Conservation (phyloP, 768 basidiomycete genomes). For the Favolaschia claudopus region DNA sequence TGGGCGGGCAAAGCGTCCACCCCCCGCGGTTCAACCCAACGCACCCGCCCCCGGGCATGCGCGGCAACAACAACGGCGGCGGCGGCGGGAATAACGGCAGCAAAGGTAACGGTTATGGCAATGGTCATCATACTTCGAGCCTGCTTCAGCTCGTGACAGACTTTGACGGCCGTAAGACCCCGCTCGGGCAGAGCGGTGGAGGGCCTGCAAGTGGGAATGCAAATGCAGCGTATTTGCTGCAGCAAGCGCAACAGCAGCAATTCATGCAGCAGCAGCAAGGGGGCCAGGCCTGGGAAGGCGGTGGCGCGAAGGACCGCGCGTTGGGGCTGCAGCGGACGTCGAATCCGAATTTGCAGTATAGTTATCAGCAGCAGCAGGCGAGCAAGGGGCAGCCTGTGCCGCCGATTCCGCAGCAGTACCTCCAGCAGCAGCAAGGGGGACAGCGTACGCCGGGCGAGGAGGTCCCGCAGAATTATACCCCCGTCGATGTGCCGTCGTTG, state of each 20-base stretch:
- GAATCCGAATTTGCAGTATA: conserved; percentile 74
- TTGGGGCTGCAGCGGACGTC: conserved; percentile 65
- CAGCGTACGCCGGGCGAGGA: conserved; percentile 43
- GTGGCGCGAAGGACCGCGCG: conserved; percentile 60
- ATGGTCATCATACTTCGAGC: no score
- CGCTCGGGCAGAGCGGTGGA: conserved; percentile 48
- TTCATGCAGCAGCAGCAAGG: conserved; percentile 38
- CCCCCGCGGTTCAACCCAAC: conserved; percentile 75
- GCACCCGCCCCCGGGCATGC: conserved; percentile 52
- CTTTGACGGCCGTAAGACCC: conserved; percentile 72
- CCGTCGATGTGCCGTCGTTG: conserved; percentile 86
- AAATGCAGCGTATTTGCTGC: conserved; percentile 49
- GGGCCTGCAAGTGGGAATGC: conserved; percentile 64
- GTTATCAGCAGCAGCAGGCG: conserved; percentile 59
- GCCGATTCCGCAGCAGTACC: conserved; percentile 74
- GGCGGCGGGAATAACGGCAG: neutral
- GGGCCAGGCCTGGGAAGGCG: conserved; percentile 29
- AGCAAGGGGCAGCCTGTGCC: conserved; percentile 67
- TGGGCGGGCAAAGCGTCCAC: conserved; percentile 60
- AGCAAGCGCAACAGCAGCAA: conserved; percentile 48
- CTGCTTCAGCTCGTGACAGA: conserved; percentile 69
- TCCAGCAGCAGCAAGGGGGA: conserved; percentile 64
- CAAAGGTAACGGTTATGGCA: no score
- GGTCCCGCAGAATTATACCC: conserved; percentile 57
- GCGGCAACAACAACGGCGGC: conserved; percentile 45